These are phyloP conservation scores for Entophlyctis luteolus DNA, from an alignment of 192 early-diverging fungal species.

Conservation along the genomic window DNA sequence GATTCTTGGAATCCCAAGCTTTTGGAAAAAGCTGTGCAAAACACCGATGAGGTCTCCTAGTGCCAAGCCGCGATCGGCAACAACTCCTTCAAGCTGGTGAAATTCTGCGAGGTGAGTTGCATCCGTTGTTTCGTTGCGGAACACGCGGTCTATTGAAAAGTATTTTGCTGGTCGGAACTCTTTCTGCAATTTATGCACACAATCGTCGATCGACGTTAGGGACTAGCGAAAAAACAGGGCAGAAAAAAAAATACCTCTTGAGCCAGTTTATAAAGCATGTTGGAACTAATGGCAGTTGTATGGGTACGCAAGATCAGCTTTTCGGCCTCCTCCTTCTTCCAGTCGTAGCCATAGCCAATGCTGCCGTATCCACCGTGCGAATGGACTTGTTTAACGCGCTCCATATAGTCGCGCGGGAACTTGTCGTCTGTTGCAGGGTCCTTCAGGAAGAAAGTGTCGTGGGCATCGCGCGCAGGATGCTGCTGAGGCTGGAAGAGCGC, in stretches of 20 bases:
- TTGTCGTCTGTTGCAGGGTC: constrained; percentile 69
- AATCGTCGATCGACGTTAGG: neutral
- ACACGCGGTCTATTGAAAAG: constrained; percentile 99
- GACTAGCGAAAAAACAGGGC: constrained; percentile 2
- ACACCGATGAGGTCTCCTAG: constrained; percentile 95
- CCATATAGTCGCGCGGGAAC: constrained; percentile 84
- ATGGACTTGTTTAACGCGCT: constrained; percentile 88
- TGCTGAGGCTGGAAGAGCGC: constrained; percentile 99
- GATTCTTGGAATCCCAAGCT: constrained; percentile 82
- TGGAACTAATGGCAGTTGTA: constrained; percentile 88
- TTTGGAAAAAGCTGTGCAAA: constrained; percentile 93
- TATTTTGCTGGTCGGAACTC: constrained; percentile 93
- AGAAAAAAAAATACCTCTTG: constrained; percentile 43
- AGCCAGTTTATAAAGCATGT: constrained; percentile 91
- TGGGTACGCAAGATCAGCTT: constrained; percentile 93
- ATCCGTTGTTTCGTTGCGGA: constrained; percentile 96
- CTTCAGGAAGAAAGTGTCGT: constrained; percentile 57
- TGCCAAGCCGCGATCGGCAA: constrained; percentile 91
- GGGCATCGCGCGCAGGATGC: constrained; percentile 75
- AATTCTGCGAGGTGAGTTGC: constrained; percentile 99
- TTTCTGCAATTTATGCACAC: constrained; percentile 38
- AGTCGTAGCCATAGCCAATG: constrained; percentile 86
- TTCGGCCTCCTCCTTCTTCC: constrained; percentile 88
- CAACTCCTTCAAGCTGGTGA: constrained; percentile 98
- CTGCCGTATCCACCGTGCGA: constrained; percentile 91